Conservation (phyloP, 2,329 filamentous ascomycete species). For the Lecanicillium sp. region DNA sequence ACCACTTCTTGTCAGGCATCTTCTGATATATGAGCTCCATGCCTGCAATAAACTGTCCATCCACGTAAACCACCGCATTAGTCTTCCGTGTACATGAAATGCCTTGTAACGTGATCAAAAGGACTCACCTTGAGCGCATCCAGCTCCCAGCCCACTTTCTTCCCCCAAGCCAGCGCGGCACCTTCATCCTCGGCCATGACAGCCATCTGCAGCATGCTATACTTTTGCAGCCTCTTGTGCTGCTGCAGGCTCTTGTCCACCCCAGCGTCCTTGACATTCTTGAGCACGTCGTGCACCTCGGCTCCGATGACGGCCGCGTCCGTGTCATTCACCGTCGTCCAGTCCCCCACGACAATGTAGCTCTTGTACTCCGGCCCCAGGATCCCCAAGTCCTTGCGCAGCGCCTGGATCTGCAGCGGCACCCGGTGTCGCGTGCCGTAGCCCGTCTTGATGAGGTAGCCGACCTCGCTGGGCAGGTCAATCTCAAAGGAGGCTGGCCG, state of each 20-base stretch:
- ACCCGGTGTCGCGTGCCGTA: constrained; percentile 45
- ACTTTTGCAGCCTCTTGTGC: constrained; percentile 31
- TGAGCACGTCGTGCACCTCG: constrained; percentile 33
- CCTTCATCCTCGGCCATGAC: constrained; percentile 29
- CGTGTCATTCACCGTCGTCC: constrained; percentile 28
- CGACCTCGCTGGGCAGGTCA: constrained; percentile 37
- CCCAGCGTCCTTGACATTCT: constrained; percentile 25
- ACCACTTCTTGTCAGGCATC: constrained; percentile 51
- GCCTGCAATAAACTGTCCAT: constrained; percentile 44
- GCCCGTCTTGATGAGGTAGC: constrained; percentile 47
- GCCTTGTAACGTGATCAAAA: too few relatives aligned
- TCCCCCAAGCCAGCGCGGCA: constrained; percentile 28
- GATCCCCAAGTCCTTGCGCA: constrained; percentile 24
- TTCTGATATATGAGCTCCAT: constrained; percentile 43
- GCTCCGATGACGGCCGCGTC: constrained; percentile 23
- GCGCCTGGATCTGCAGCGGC: constrained; percentile 36
- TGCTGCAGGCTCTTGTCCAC: constrained; percentile 17
- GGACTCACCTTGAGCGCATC: constrained; percentile 40
- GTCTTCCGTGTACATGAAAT: too few relatives aligned
- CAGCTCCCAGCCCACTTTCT: constrained; percentile 38
- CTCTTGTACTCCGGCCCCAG: constrained; percentile 29
- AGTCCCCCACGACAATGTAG: constrained; percentile 44
- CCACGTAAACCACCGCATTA: too few relatives aligned
- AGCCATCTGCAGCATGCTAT: constrained; percentile 28
- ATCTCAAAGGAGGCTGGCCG: constrained; percentile 31